Evolutionary conservation across 768 basidiomycete species (phyloP).

Genomic region (Peribolospora kevripleyi): DNA sequence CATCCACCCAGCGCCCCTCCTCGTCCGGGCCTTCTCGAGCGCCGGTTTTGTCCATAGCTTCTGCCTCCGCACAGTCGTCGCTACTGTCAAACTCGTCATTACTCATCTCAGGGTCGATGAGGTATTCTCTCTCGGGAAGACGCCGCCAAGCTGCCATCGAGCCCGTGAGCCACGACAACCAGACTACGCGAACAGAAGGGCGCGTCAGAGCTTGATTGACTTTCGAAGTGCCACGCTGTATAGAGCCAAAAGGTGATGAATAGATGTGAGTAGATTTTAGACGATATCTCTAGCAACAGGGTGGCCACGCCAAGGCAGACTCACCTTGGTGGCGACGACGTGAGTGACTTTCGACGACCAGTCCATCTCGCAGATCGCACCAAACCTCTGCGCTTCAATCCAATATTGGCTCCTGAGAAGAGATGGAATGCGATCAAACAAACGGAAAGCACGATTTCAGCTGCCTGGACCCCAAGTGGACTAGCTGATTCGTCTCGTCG

Average conservation of each 20-base stretch:
- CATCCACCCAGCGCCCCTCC: too few relatives aligned
- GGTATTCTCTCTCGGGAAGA: constrained; percentile 53
- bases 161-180: constrained; percentile 71
- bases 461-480: not conserved
- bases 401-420: constrained; percentile 35
- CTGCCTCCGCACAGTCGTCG: not conserved
- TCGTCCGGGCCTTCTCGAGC: too few relatives aligned
- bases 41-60: not conserved
- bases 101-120: constrained; percentile 17
- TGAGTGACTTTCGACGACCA: constrained; percentile 49
- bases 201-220: constrained; percentile 56
- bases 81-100: not conserved
- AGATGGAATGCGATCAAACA: not conserved
- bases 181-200: constrained; percentile 61
- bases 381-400: constrained; percentile 66
- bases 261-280: not conserved
- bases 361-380: constrained; percentile 53
- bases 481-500: not conserved
- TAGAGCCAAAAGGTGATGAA: not conserved
- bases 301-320: constrained; percentile 7
- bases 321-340: constrained; percentile 69
- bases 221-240: constrained; percentile 68
- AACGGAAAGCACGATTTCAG: not conserved
- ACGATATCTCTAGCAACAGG: not conserved
- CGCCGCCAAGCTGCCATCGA: constrained; percentile 67